These are phyloP conservation scores for Kernera saxatilis DNA, from an alignment of 345 rosid species.

Conservation along the genomic window DNA sequence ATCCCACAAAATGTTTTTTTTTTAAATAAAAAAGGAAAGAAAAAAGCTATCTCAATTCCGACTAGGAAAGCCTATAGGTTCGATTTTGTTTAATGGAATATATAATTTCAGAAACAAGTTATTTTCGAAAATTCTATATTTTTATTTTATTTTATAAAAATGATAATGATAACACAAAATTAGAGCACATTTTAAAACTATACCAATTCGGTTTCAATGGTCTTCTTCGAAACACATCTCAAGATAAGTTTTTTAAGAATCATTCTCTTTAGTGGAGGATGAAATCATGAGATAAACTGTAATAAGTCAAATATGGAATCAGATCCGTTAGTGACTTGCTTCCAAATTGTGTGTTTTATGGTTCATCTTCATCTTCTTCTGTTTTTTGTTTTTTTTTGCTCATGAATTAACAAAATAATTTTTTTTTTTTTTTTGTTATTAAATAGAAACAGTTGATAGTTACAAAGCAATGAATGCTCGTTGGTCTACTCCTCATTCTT, in stretches of 20 bases:
- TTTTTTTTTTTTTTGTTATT: neutral
- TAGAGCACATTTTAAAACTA: no score
- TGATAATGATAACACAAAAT: no score
- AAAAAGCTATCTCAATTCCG: no score
- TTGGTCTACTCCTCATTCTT: constrained; percentile 20
- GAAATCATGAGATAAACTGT: constrained; percentile 11
- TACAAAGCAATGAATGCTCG: constrained; percentile 22
- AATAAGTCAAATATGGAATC: constrained; percentile 17
- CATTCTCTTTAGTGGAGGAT: constrained; percentile 23
- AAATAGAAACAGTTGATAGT: constrained; percentile 15
- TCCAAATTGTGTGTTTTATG: neutral
- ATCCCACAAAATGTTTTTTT: no score
- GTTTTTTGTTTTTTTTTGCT: neutral
- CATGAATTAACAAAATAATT: neutral
- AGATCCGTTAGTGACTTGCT: constrained; percentile 16
- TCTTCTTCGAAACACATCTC: neutral
- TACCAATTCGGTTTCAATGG: constrained; percentile 5
- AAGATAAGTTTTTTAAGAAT: neutral
- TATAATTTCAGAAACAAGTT: no score
- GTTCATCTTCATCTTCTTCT: neutral
- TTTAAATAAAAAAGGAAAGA: no score
- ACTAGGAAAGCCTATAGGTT: no score
- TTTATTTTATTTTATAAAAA: no score
- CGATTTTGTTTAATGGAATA: no score
- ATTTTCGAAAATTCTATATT: no score